Base-by-base conservation (phyloP, 169 alveolate genomes). In the Plasmodium cynomolgi region DNA sequence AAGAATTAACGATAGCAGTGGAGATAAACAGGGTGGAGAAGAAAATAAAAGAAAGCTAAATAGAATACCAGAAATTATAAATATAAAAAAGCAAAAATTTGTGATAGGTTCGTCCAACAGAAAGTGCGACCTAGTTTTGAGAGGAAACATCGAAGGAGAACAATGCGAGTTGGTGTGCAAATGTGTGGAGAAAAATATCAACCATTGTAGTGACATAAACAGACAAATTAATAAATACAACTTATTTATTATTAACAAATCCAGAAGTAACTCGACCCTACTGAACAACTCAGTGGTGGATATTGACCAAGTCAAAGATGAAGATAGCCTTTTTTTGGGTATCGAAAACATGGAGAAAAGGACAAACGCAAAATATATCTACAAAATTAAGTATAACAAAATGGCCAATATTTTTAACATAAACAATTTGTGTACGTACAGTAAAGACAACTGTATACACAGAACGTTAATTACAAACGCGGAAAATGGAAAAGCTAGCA, bases 201-300 rank as follows among this genome's bases (percentile, higher is more conserved):
- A 86, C 44, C 84, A 79, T 54, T 34, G 86, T 8, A 77, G 68
- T 79, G 93, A 86, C 58, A 86, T 23, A 50, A 75, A 86, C 47
- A 77, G 84, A 34, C 93, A 86, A 86, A 86, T 86, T 75, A 86
- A 86, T 54, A 86, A 86, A 86, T 86, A 86, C 44, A 86, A 86
- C 17, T 86, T 86, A 86, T 86, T 86, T 86, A 77, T 86, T 86
- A 58, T 86, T 50, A 86, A 86, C 71, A 86, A 86, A 20, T 86
- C 93, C 1, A 39, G 44, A 11, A 86, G 68, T 41, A 86, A 86
- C 9, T 75, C 86, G 39, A 86, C 86, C 26, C 13, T 86, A 26
- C 37, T 86, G 2, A 86, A 86, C 71, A 58, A 86, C 44, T 31
- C 80, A 11, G 39, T 79, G 79, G 93, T 86, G n/a, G 86, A 86